Conservation (phyloP, 2,329 filamentous ascomycete species). For the Scedosporium apiospermum region DNA sequence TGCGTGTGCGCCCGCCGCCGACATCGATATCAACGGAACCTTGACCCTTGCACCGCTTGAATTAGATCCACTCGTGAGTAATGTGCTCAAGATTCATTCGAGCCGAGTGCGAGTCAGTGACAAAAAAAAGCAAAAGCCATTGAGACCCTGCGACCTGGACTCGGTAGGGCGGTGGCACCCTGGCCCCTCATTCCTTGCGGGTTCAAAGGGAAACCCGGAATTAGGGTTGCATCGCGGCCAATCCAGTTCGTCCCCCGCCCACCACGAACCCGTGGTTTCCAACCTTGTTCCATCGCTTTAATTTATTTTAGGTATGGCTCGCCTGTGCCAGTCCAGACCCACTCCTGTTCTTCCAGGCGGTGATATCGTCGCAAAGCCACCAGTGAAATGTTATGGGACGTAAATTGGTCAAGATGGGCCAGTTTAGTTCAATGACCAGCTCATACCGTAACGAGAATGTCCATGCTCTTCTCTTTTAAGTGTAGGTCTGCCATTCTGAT, state of each 20-base stretch:
- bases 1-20: neutral
- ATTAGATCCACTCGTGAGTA: neutral
- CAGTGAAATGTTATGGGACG: too few species aligned
- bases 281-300: neutral
- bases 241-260: neutral
- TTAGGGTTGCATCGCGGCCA: slow-evolving; percentile 1
- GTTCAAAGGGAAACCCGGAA: slow-evolving; percentile 2
- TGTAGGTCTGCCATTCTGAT: too few species aligned
- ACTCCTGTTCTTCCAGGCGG: neutral
- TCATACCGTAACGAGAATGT: too few species aligned
- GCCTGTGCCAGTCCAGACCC: neutral
- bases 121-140: neutral
- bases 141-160: neutral
- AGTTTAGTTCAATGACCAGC: too few species aligned
- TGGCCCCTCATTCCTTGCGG: neutral
- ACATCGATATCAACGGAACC: neutral
- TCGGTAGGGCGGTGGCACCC: neutral
- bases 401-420: too few species aligned
- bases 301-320: neutral
- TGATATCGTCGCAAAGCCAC: too few species aligned
- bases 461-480: too few species aligned
- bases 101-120: neutral
- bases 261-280: neutral
- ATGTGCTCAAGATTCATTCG: too few species aligned
- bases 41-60: neutral